These are phyloP conservation scores for Solanum tarijense DNA, from an alignment of 257 asterid species.

Conservation along the genomic window DNA sequence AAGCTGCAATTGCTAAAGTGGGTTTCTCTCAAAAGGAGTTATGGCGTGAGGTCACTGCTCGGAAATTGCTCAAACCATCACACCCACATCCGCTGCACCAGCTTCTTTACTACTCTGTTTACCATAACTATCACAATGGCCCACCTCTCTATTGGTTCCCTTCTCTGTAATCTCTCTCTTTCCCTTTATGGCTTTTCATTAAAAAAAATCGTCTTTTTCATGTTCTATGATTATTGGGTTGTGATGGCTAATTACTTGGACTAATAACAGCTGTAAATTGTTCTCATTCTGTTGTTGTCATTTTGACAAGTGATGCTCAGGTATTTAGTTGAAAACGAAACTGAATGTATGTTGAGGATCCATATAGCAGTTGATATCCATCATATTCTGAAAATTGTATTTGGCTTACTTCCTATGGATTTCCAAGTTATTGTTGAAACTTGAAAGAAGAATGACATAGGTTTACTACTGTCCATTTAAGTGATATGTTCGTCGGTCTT, in stretches of 20 bases:
- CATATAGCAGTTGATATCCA: background rate
- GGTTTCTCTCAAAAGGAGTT: slow-evolving; percentile 21
- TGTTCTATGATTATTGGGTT: background rate
- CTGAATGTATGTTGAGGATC: background rate
- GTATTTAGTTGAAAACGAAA: background rate
- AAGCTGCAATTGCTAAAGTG: slow-evolving; percentile 12
- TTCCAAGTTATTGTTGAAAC: background rate
- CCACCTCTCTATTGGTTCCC: slow-evolving; percentile 90
- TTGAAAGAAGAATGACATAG: background rate
- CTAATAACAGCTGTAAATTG: background rate
- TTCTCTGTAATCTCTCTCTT: slow-evolving; percentile 41
- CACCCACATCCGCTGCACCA: slow-evolving; percentile 68
- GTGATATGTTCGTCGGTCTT: background rate
- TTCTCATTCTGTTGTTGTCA: background rate
- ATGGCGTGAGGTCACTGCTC: slow-evolving; percentile 45
- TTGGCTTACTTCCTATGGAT: background rate
- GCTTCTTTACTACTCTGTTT: slow-evolving; percentile 59
- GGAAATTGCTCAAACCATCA: slow-evolving; percentile 58
- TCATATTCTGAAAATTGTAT: background rate
- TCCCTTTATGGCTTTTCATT: background rate
- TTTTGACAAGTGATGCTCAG: background rate
- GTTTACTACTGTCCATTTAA: background rate
- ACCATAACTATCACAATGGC: slow-evolving; percentile 35
- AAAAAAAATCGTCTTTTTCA: background rate
- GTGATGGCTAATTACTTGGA: background rate